Evolutionary conservation across 768 basidiomycete species (phyloP), one percentile per base, ranked within the genome.

Genomic region (Hebeloma cylindrosporum): DNA sequence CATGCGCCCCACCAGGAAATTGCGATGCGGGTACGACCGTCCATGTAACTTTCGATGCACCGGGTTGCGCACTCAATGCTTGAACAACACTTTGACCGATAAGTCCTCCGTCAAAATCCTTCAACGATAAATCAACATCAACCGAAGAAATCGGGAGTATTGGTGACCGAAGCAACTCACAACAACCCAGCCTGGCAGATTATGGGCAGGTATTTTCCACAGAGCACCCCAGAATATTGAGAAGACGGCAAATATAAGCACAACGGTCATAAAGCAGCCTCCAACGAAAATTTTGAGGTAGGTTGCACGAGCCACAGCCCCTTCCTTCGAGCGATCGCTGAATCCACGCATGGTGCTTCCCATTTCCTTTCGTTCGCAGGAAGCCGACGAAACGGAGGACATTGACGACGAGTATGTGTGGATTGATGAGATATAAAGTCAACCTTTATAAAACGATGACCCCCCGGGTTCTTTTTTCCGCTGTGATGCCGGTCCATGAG

Each of bases 21-120:
- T 65, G 44, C 5, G 60, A 57, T 2, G 77, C 58, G 11, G 74
- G 54, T 2, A 73, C 48, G 2, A 69, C 55, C 5, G 60, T 57
- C 81, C 80, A 85, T 3, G 69, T 65, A 1, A 83, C 53, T 29
- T 67, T 65, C 5, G 66, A 56, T 10, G 39, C 10, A 16, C 65
- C 58, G 0, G 60, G 54, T 5, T 42, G 43, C 9, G 45, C 56
- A 13, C 62, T 60, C 36, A 80, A 58, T 1, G 67, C 66, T 50
- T 67, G 53, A 0, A 64, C 64, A 13, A 84, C 71, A 1, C 60
- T 59, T 35, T 70, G 64, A 5, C 83, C 82, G 5, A 85, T 65
- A 11, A 67, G 34, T 1, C 68, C 74, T 5, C 77, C 80, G 30
- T 85, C 83, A 49, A 83, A 83, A 53, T 85, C 81, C 80, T 83